Base-by-base conservation (phyloP, 208 protist species). In the Zelonia costaricensis region DNA sequence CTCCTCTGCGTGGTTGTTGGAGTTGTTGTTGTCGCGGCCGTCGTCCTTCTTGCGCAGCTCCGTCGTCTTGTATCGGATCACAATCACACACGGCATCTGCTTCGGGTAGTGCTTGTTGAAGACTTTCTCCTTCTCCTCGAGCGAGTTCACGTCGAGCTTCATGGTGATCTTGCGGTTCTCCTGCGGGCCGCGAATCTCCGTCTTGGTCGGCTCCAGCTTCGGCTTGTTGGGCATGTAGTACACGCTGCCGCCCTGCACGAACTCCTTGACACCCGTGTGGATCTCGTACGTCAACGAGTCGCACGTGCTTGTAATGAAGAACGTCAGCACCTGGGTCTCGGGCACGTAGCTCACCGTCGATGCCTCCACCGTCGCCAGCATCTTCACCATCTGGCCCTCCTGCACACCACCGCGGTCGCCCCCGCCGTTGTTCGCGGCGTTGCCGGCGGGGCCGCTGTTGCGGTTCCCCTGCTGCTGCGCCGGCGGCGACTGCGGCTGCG, bases 361-460 rank as follows among this genome's bases (percentile, higher is more conserved):
- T 1, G 90, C 82, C 71, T 96, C 90, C 68, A 96, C 80, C 5
- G 90, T 93, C 1, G 85, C 90, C 33, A 93, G 74, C 81, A 92
- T 96, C 79, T 96, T 96, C 46, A 96, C 80, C 82, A 93, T 93
- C 63, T 93, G 82, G 43, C 86, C 90, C 69, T 96, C 90, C 79
- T 96, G 90, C 47, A 96, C 90, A 35, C 84, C 84, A 58, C 74
- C 52, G 30, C 53, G 62, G 36, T 83, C 75, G 22, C 62, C 80
- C 42, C 53, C 43, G 38, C 18, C 61, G 40, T 42, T 76, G 58
- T 62, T 76, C 31, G 35, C 45, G 28, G n/a, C 44, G 49, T 23
- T 49, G 46, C 49, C 64, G 42, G 48, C 71, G 45, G 45, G 46
- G 46, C 31, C 62, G 69, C 39, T 69, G 65, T 42, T 64, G 51